Evolutionary conservation across 106 monocot species (phyloP).

Genomic region (Posidonia australis): DNA sequence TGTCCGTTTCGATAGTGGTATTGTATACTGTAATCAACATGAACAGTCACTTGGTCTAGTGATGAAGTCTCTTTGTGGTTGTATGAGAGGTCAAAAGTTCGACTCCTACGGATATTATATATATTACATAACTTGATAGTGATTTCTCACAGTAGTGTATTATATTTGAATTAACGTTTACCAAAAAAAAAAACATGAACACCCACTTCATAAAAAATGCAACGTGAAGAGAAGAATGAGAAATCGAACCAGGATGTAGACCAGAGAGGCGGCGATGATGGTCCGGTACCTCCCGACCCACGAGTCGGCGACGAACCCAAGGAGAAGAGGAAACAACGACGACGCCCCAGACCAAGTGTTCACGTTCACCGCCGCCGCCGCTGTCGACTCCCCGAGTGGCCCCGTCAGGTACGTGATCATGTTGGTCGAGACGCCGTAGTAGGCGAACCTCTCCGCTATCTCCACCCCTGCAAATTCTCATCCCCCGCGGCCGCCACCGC

Average conservation of each 20-base stretch:
- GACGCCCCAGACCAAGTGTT: conserved; percentile 41
- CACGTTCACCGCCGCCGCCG: conserved; percentile 40
- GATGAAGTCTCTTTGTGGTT: too few relatives aligned
- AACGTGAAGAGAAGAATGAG: too few relatives aligned
- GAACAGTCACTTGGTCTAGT: too few relatives aligned
- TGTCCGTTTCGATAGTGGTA: too few relatives aligned
- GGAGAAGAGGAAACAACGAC: conserved; percentile 32
- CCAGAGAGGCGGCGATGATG: conserved; percentile 29
- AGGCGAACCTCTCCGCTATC: conserved; percentile 40
- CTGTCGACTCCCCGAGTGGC: conserved; percentile 31
- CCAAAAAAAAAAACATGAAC: too few relatives aligned
- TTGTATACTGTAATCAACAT: too few relatives aligned
- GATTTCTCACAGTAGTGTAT: too few relatives aligned
- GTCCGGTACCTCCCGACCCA: conserved; percentile 56
- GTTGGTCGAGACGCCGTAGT: conserved; percentile 47
- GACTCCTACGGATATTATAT: too few relatives aligned
- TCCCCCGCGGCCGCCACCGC: neutral
- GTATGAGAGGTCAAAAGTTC: too few relatives aligned
- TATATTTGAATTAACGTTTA: too few relatives aligned
- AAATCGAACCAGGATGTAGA: conserved; percentile 47
- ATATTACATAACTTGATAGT: too few relatives aligned
- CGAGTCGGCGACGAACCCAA: conserved; percentile 48
- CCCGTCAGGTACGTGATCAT: conserved; percentile 56
- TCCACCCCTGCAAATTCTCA: conserved; percentile 32
- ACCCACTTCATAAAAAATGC: too few relatives aligned